Evolutionary conservation across 1,284 basidiomycete species (phyloP).

Genomic region (Porogramme epimiltina): DNA sequence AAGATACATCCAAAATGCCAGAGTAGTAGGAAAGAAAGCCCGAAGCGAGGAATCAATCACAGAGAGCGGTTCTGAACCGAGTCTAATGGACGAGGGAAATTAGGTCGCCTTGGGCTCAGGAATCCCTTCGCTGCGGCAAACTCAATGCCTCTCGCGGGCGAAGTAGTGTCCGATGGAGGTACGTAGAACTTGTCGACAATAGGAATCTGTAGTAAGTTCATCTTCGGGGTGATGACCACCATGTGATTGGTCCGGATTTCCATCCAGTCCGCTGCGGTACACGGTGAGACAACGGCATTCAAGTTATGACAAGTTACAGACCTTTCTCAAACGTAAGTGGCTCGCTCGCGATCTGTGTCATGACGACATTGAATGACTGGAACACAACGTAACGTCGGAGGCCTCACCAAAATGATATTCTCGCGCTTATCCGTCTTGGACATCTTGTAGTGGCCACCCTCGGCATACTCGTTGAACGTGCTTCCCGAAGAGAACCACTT

Average conservation of each 20-base stretch:
- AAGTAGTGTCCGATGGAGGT: slow-evolving; percentile 72
- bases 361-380: not conserved
- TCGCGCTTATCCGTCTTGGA: slow-evolving; percentile 95
- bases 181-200: slow-evolving; percentile 93
- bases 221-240: slow-evolving; percentile 88
- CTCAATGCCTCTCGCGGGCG: slow-evolving; percentile 61
- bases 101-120: slow-evolving; percentile 47
- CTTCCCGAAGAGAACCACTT: slow-evolving; percentile 96
- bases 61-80: not conserved
- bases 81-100: slow-evolving; percentile 10
- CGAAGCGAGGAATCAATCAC: too few relatives aligned
- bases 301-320: slow-evolving; percentile 39
- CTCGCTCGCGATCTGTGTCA: slow-evolving; percentile 79
- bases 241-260: slow-evolving; percentile 92
- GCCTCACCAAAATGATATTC: slow-evolving; percentile 82
- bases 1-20: slow-evolving; percentile 3
- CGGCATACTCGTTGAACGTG: slow-evolving; percentile 88
- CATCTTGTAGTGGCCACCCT: slow-evolving; percentile 92
- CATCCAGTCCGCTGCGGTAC: slow-evolving; percentile 83
- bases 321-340: slow-evolving; percentile 94
- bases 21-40: too few relatives aligned
- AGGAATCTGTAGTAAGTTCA: slow-evolving; percentile 94
- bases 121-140: slow-evolving; percentile 78
- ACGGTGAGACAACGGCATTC: not conserved
- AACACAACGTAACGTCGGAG: slow-evolving; percentile 11